Evolutionary conservation across 2,329 filamentous ascomycete species (phyloP).

Genomic region (Talaromyces sp.): DNA sequence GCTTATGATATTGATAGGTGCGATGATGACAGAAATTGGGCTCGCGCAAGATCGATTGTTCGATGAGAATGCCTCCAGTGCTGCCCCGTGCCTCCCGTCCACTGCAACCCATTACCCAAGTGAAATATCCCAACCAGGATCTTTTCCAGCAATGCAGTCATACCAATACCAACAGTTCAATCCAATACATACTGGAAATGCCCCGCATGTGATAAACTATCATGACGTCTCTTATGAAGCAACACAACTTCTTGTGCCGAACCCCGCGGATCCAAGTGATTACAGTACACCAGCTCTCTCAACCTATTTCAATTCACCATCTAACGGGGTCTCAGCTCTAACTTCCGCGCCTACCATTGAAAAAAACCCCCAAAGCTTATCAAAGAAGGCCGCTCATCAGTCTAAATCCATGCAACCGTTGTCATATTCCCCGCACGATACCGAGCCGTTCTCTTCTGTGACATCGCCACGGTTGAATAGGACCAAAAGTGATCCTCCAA

Average conservation of each 20-base stretch:
- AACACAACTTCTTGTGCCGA: conserved; percentile 12
- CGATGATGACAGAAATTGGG: conserved; percentile 39
- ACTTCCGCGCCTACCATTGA: neutral
- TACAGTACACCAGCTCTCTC: conserved; percentile 10
- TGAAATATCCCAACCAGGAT: conserved; percentile 19
- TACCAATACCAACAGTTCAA: conserved; percentile 7
- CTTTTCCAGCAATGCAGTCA: conserved; percentile 14
- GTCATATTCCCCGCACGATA: conserved; percentile 42
- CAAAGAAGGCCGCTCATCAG: conserved; percentile 20
- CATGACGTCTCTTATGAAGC: conserved; percentile 2
- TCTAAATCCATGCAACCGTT: conserved; percentile 31
- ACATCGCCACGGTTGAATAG: conserved; percentile 27
- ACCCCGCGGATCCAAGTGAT: conserved; percentile 9
- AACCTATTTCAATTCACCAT: conserved; percentile 4
- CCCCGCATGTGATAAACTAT: neutral
- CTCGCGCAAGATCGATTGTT: conserved; percentile 36
- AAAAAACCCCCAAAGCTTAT: neutral
- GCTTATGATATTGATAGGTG: conserved; percentile 21
- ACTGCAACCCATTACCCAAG: conserved; percentile 17
- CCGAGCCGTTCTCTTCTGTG: conserved; percentile 43
- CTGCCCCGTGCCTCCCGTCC: conserved; percentile 15
- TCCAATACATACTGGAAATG: neutral
- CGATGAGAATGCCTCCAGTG: conserved; percentile 28
- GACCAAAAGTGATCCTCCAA: conserved; percentile 26
- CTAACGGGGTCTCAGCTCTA: neutral